phyloP scores from a whole-genome alignment of 2,329 filamentous ascomycete genomes.

The Clonostachys solani region DNA sequence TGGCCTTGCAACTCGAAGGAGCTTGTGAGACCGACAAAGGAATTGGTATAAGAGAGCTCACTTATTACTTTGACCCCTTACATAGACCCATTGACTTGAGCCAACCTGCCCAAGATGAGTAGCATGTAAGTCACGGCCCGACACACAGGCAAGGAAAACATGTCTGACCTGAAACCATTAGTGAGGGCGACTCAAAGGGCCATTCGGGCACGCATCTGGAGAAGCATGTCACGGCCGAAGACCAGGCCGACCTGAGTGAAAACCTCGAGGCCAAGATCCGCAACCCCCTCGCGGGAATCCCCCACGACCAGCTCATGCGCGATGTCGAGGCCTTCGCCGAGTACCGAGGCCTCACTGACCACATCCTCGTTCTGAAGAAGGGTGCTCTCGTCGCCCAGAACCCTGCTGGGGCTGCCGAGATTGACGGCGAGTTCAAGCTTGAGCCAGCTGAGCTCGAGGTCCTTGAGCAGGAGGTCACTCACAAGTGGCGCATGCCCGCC shows the following conservation, averaged over 20 bases:
- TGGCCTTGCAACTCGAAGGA: too few species aligned
- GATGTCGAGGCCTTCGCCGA: slow-evolving; percentile 58
- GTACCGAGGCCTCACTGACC: slow-evolving; percentile 53
- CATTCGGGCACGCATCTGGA: slow-evolving; percentile 13
- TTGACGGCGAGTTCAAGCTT: slow-evolving; percentile 51
- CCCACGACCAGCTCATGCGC: slow-evolving; percentile 45
- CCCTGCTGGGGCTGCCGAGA: slow-evolving; percentile 48
- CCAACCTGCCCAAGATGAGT: background rate
- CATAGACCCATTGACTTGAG: too few species aligned
- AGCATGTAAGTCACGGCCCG: background rate
- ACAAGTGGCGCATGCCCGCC: slow-evolving; percentile 62
- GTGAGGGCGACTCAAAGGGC: slow-evolving; percentile 1
- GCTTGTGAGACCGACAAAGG: too few species aligned
- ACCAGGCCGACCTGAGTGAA: slow-evolving; percentile 27
- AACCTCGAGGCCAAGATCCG: slow-evolving; percentile 37
- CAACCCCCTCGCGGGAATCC: slow-evolving; percentile 43
- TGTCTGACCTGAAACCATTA: background rate
- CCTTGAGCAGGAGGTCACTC: slow-evolving; percentile 55
- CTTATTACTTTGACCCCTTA: too few species aligned
- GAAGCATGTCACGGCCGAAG: slow-evolving; percentile 14
- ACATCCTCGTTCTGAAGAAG: slow-evolving; percentile 54
- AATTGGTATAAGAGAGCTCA: too few species aligned
- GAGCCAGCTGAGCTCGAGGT: slow-evolving; percentile 50
- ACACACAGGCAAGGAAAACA: background rate
- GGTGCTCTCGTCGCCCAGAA: slow-evolving; percentile 51